phyloP scores from a whole-genome alignment of 164 flowering plant species.

The Stephania cephalantha region DNA sequence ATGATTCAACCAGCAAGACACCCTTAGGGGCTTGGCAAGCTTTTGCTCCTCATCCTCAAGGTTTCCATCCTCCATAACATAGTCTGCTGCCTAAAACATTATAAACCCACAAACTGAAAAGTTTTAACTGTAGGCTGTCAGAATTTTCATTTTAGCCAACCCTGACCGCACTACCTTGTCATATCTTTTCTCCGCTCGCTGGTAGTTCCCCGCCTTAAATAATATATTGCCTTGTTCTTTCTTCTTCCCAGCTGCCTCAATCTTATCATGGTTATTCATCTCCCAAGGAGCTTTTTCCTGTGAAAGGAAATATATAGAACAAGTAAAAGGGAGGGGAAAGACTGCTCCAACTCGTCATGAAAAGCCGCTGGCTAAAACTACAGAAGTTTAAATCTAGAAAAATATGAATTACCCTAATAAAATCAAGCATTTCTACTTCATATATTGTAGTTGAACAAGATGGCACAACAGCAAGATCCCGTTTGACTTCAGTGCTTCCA shows the following conservation, averaged over 20 bases:
- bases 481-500: neutral
- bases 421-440: constrained; percentile 41
- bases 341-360: neutral
- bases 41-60: constrained; percentile 44
- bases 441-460: constrained; percentile 21
- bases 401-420: constrained; percentile 32
- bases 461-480: constrained; percentile 8
- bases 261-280: constrained; percentile 46
- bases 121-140: constrained; percentile 4
- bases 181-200: constrained; percentile 49
- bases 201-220: constrained; percentile 54
- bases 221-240: constrained; percentile 71
- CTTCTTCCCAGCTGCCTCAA: constrained; percentile 53
- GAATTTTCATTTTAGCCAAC: constrained; percentile 1
- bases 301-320: neutral
- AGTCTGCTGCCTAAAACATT: constrained; percentile 45
- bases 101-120: constrained; percentile 5
- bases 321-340: neutral
- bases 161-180: constrained; percentile 38
- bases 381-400: neutral
- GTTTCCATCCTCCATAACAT: constrained; percentile 39
- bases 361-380: neutral
- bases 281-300: constrained; percentile 67
- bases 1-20: constrained; percentile 65
- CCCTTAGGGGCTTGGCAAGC: constrained; percentile 38